Evolutionary conservation across 108 stramenopile genomes (phyloP), one percentile per base, ranked within the genome.

Genomic region (Nitzschia putrida): DNA sequence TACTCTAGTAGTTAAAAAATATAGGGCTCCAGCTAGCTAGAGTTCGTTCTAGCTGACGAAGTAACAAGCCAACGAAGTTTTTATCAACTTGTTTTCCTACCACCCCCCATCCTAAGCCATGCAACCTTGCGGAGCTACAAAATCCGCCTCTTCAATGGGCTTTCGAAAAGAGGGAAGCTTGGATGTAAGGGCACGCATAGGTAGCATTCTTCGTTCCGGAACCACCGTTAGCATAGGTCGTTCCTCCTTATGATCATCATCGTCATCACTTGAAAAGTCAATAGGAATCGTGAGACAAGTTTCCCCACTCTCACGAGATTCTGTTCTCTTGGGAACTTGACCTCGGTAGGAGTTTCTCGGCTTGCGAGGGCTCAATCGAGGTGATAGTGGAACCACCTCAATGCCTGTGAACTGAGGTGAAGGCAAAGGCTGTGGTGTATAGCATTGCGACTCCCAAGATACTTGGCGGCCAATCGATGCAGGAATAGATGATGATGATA

Each of bases 381-480:
- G 29, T 34, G 29, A 34, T 34, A 34, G 29, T 34, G 29, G 29
- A 34, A 34, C 29, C 4, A 34, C 29, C 1, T 34, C 29, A 34
- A 34, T 34, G 29, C 29, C 29, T 34, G 29, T 34, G 29, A 34
- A 34, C 29, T 34, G 3, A 4, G 29, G 29, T 34, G 29, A 4
- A 34, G 29, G 29, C 29, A 34, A 34, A 1, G 29, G 29, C 3
- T 34, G 1, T 34, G 29, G 29, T 34, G 4, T 4, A 34, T 34
- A 34, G 29, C 29, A 16, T 59, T 37, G 58, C 6, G 61, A 63
- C n/a, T 47, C 61, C 61, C 61, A 63, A n/a, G 61, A 63, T 44
- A 63, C 61, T 47, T 63, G 61, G 8, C 61, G 61, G 14, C 61
- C 22, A 9, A 63, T 21, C 1, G 20, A 13, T 21, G 13, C 22